Base-by-base conservation (phyloP, 176 grass and related monocot genomes). In the Panicum miliaceum region DNA sequence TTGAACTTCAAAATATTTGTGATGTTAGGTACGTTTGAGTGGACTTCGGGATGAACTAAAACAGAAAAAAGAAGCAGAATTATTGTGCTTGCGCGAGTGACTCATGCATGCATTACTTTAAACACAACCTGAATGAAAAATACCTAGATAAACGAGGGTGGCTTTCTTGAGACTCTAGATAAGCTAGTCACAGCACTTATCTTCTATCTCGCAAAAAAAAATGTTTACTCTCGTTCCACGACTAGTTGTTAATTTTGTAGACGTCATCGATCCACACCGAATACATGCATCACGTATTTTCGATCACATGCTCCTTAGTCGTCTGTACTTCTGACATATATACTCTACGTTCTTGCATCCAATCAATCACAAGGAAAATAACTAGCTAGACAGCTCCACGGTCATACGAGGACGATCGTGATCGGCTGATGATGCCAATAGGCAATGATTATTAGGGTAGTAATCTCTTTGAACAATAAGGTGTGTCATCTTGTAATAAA, bases 301-400 rank as follows among this genome's bases (percentile, higher is more conserved):
- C 18, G 25, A 13, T 13, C 59, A 22, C 8, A 64, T 64, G 18
- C 64, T 64, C 26, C 25, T 64, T 35, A 13, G 2, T 64, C 58
- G 4, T 78, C 25, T 79, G 15, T 35, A 13, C 7, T 46, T 34
- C 59, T 79, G 18, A 20, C 14, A 16, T 1, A 36, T 6, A 57
- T 40, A 58, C 8, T 58, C 20, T 3, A 76, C 22, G 7, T 26
- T 25, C 43, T 36, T 66, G 19, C 43, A 80, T 52, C 62, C 62
- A 52, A 25, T 67, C 77, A 56, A 41, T 58, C 73, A 52, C 27
- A n/a, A 48, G 19, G 13, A 70, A 38, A 59, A 79, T 34, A 27
- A 32, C 29, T 2, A 32, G 29, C 50, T 65, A 38, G 11, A 76
- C 20, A 68, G 18, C 16, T 35, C 51, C 32, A 40, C 3, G 53